Evolutionary conservation across 1,284 basidiomycete species (phyloP), one percentile per base, ranked within the genome.

Genomic region (Ceratobasidium sp.): DNA sequence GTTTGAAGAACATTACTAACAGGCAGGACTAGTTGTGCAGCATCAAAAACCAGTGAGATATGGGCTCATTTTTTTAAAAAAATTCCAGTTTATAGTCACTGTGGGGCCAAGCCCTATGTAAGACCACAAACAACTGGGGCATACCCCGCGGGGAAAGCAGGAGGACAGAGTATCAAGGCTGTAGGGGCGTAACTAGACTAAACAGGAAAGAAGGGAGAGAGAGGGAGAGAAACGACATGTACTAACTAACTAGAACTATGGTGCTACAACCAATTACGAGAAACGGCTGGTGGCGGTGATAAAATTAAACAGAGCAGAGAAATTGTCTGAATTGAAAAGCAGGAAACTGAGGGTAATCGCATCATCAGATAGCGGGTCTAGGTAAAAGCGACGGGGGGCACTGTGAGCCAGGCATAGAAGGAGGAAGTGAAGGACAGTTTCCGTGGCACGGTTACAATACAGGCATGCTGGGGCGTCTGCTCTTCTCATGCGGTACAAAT

Each of bases 401-500:
- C 39, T 42, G 12, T 60, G 55, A 7, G 28, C 23, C 3, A 39
- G 53, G 55, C 70, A 72, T 2, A 28, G 28, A 12, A 44, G n/a
- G 51, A 72, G 55, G 70, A 42, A 72, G 56, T 72, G 55, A 9
- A 53, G 18, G 3, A 72, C 55, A 39, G 70, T 60, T 42, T 72
- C 40, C 2, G 70, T 13, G 12, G 53, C 23, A 5, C 3, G 2
- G 13, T 40, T 15, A 28, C 55, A 60, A n/a, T 60, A 53, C 15
- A 23, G 51, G 55, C 55, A 72, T 5, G 6, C 10, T 9, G 55
- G 55, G 28, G 70, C 42, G 55, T 72, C 39, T 1, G 26, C 70
- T 2, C 42, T 2, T 42, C 55, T 39, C 3, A 72, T 7, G 1
- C 70, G 53, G 42, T 60, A 20, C 13, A 72, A 39, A 42, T 72